These are phyloP conservation scores for Citeromyces hawaiiensis DNA, from an alignment of 1,139 yeast species.

Conservation along the genomic window DNA sequence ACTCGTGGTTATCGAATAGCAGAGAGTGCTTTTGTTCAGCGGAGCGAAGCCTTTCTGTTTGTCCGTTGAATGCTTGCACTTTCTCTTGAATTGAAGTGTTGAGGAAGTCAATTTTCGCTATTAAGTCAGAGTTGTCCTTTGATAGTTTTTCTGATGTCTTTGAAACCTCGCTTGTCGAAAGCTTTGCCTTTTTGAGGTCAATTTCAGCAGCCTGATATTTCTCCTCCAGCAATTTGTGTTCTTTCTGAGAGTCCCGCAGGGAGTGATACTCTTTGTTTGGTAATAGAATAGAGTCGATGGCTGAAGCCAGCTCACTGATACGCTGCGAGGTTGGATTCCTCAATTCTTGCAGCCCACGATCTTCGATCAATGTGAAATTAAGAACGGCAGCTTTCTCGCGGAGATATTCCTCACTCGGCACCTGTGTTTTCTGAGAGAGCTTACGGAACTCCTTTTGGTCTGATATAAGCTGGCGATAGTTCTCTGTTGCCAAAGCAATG, in stretches of 20 bases:
- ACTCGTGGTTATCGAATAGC: neutral
- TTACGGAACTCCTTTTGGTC: neutral
- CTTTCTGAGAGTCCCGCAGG: neutral
- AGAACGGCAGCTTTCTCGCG: conserved; percentile 13
- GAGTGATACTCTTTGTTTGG: neutral
- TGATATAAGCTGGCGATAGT: neutral
- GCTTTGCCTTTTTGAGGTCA: neutral
- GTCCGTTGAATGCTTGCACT: neutral
- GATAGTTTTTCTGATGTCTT: conserved; percentile 7
- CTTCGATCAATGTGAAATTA: conserved; percentile 17
- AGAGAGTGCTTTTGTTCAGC: neutral
- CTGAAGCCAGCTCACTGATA: neutral
- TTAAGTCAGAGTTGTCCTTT: conserved; percentile 7
- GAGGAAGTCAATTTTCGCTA: neutral
- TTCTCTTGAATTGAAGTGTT: neutral
- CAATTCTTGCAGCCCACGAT: conserved; percentile 13
- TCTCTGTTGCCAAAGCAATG: neutral
- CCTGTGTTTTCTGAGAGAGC: conserved; percentile 4
- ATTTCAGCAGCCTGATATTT: neutral
- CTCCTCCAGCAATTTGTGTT: neutral
- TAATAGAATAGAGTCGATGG: neutral
- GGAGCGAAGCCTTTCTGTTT: neutral
- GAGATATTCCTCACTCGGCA: conserved; percentile 12
- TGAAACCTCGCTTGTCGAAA: conserved; percentile 3
- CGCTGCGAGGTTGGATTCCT: neutral